phyloP scores from a whole-genome alignment of 495 filamentous ascomycete genomes.

The Oidiodendron maius region DNA sequence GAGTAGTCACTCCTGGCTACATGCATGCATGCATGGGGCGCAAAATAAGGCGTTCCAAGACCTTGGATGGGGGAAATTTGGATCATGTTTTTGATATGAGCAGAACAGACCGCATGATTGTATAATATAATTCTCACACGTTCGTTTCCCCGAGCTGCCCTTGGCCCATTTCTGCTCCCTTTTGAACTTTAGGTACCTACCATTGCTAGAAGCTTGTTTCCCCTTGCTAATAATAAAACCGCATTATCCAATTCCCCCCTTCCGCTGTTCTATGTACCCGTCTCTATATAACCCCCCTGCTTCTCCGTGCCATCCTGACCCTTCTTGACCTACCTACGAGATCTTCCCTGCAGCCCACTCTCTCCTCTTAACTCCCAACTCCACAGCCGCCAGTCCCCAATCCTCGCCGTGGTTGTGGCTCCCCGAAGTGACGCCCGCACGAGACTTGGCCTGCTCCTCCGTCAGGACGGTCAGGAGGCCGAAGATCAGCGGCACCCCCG shows the following conservation, averaged over 20 bases:
- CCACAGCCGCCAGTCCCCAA: conserved; percentile 74
- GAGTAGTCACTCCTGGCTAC: too few species aligned
- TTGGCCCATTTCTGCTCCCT: background rate
- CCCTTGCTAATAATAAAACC: too few species aligned
- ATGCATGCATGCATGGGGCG: conserved; percentile 14
- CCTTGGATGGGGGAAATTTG: conserved; percentile 7
- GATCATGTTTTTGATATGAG: conserved; percentile 2
- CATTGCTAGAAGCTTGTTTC: background rate
- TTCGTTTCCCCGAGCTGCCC: conserved; percentile 3
- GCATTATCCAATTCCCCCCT: too few species aligned
- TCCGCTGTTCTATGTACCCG: too few species aligned
- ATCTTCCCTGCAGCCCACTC: conserved; percentile 62
- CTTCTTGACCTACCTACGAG: conserved; percentile 20
- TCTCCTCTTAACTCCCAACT: conserved; percentile 65
- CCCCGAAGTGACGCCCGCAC: conserved; percentile 67
- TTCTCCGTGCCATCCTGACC: background rate
- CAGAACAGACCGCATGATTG: background rate
- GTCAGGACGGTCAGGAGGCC: conserved; percentile 84
- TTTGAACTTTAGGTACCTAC: conserved; percentile 1
- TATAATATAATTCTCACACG: conserved; percentile 23
- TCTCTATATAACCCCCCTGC: too few species aligned
- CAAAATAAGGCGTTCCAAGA: conserved; percentile 12
- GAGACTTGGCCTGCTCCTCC: conserved; percentile 79
- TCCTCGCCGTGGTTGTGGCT: conserved; percentile 84
- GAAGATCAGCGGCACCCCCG: conserved; percentile 84